Percentiles rank a stretch among this genome's conserved stretches.
These are phyloP conservation scores for Ustilago loliicola DNA, from an alignment of 1,284 basidiomycete species.

Conservation along the genomic window DNA sequence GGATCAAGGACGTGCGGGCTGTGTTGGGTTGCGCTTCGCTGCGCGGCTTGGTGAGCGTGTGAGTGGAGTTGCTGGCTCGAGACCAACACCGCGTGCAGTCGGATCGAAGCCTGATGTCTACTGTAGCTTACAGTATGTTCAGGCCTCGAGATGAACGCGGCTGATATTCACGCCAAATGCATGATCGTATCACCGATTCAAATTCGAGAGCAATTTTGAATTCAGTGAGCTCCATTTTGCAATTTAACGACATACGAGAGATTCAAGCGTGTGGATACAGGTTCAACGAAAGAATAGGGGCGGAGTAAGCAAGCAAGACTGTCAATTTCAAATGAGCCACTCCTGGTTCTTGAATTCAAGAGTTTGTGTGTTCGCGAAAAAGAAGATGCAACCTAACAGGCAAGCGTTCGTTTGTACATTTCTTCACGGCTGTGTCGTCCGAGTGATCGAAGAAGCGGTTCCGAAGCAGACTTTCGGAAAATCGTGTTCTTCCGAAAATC, in stretches of 20 bases:
- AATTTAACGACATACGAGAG: not conserved
- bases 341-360: not conserved
- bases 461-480: constrained; percentile 8
- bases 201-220: not conserved
- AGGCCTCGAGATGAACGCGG: not conserved
- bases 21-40: not conserved
- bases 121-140: too few species aligned
- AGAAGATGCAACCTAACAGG: not conserved
- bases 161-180: not conserved
- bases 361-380: not conserved
- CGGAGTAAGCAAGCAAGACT: not conserved
- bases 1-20: constrained; percentile 20
- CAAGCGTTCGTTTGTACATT: not conserved
- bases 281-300: constrained; percentile 12
- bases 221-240: not conserved
- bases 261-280: not conserved
- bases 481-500: constrained; percentile 10
- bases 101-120: too few species aligned
- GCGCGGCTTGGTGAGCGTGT: not conserved
- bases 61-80: constrained; percentile 13
- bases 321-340: not conserved
- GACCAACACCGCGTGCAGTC: constrained; percentile 1
- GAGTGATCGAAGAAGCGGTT: constrained; percentile 12
- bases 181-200: constrained; percentile 21
- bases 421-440: not conserved